phyloP scores from a whole-genome alignment of 2,329 filamentous ascomycete species.

The Microthyrium microscopicum region DNA sequence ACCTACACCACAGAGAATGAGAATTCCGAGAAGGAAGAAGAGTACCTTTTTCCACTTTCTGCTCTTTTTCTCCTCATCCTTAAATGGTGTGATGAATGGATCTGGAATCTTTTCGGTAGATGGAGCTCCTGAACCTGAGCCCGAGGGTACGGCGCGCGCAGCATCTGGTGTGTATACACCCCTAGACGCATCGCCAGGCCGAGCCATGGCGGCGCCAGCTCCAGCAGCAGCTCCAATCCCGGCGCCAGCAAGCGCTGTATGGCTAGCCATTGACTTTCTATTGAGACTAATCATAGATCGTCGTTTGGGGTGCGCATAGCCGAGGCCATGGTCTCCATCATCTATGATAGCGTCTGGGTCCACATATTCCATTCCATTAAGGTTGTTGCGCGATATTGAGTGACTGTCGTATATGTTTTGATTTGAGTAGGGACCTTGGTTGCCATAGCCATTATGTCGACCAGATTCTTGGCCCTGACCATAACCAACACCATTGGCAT shows the following conservation, averaged over 20 bases:
- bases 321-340: constrained; percentile 75
- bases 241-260: constrained; percentile 24
- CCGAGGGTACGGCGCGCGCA: no score
- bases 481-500: no score
- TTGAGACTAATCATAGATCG: constrained; percentile 43
- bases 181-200: not conserved
- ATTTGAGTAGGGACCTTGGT: not conserved
- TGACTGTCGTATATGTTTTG: constrained; percentile 14
- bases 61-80: constrained; percentile 29
- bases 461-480: not conserved
- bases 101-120: no score
- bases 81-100: constrained; percentile 50
- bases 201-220: constrained; percentile 2
- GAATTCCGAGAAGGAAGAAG: constrained; percentile 50
- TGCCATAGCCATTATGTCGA: not conserved
- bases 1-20: constrained; percentile 54
- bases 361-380: constrained; percentile 39
- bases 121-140: no score
- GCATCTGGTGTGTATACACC: constrained; percentile 40
- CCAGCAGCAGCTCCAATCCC: constrained; percentile 26
- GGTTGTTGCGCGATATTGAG: constrained; percentile 25
- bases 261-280: constrained; percentile 29
- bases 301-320: constrained; percentile 30
- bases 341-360: constrained; percentile 71
- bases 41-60: constrained; percentile 43